Conservation (phyloP, 2,329 filamentous ascomycete genomes). For the Pyrenochaeta sp. region DNA sequence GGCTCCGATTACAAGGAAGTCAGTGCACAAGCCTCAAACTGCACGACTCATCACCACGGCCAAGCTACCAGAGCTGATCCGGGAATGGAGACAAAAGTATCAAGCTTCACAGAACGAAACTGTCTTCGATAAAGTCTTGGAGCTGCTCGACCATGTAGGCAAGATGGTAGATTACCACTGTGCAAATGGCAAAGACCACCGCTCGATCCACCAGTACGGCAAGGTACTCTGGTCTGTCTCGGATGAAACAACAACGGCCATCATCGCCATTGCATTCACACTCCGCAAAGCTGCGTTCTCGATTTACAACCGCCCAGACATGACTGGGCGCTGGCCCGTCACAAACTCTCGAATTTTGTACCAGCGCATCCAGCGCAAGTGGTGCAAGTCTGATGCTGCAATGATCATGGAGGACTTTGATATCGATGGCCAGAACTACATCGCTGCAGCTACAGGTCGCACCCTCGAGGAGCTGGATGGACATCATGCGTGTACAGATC, state of each 20-base stretch:
- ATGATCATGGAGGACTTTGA: constrained; percentile 25
- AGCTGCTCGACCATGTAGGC: constrained; percentile 13
- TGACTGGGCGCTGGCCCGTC: constrained; percentile 13
- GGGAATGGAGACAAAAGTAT: constrained; percentile 12
- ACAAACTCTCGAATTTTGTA: constrained; percentile 14
- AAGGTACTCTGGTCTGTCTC: constrained; percentile 16
- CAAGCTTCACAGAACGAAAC: constrained; percentile 9
- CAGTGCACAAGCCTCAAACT: constrained; percentile 16
- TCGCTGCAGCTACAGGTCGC: constrained; percentile 9
- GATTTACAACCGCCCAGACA: constrained; percentile 11
- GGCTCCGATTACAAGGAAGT: constrained; percentile 10
- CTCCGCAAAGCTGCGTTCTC: constrained; percentile 14
- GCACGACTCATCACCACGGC: constrained; percentile 14
- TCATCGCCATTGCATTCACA: constrained; percentile 16
- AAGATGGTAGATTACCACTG: constrained; percentile 17
- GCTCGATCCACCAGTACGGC: constrained; percentile 18
- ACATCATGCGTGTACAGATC: constrained; percentile 17
- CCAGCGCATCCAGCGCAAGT: constrained; percentile 18
- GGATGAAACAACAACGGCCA: constrained; percentile 15
- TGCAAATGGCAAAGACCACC: constrained; percentile 13
- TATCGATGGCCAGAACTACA: constrained; percentile 18
- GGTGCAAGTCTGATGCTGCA: constrained; percentile 19
- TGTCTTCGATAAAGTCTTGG: constrained; percentile 5
- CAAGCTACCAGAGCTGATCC: constrained; percentile 14
- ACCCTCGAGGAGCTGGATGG: constrained; percentile 15